Base-by-base conservation (phyloP, 176 grass and related monocot species). In the Carex kokanica region DNA sequence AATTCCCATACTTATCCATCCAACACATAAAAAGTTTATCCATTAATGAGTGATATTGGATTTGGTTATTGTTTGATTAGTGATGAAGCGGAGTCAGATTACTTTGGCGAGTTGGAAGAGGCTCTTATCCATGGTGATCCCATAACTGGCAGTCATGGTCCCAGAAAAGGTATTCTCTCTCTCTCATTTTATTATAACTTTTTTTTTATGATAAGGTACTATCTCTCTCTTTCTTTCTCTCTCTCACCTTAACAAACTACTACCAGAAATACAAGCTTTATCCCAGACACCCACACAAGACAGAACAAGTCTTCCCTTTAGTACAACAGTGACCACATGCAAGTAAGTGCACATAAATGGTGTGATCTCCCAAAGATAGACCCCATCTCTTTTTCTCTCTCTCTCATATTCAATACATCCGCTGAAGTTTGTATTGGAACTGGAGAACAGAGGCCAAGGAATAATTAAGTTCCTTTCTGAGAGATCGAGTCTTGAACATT, bases 101-200 rank as follows among this genome's bases (percentile, higher is more conserved):
- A 93, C 79, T 91, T 89, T 83, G 88, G 88, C 27, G 93, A 91
- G 86, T 41, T 93, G 88, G 93, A 96, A 89, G 93, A 96, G 90
- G 93, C 93, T 40, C 87, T 93, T 84, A 91, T 96, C 84, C 91
- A 93, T 87, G 90, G 93, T 65, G 79, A 61, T 52, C 59, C 15
- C 81, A 51, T 70, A 74, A 72, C 62, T 32, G 58, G 29, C 47
- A 78, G 60, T 81, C 84, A 60, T 61, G 63, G 59, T 81, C 84
- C 79, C 89, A 90, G 41, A 57, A 73, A 66, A 94, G 90, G 88
- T 70, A 91, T 0, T 74, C 58, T 77, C 13, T 5, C 36, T 65
- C 8, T 24, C 31, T 75, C 65, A 34, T 74, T 16, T 74, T 74
- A 52, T 14, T 68, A 0, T 43, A n/a, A 43, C 20, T 45, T 45